Conservation (phyloP, 768 basidiomycete genomes). For the Tephrocybe sp. region DNA sequence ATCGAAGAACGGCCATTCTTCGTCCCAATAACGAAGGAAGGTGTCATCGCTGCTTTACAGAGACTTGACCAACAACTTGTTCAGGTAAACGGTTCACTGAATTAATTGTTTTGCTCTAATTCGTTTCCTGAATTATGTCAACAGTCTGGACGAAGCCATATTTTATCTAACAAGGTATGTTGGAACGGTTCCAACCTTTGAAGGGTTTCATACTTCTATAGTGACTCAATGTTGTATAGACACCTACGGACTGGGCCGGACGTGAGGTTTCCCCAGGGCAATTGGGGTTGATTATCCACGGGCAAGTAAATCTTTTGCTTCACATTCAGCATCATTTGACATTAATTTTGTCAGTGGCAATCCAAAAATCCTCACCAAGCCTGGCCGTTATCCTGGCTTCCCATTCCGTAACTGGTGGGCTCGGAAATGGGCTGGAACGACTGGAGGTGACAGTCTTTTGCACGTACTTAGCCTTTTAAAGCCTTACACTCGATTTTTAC, state of each 20-base stretch:
- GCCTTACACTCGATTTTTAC: not conserved
- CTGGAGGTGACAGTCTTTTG: slow-evolving; percentile 49
- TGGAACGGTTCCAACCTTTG: not conserved
- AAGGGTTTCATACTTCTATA: not conserved
- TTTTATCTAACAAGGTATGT: slow-evolving; percentile 63
- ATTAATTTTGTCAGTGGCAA: slow-evolving; percentile 44
- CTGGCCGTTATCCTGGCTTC: slow-evolving; percentile 76
- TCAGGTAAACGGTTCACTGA: slow-evolving; percentile 29
- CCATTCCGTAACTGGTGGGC: slow-evolving; percentile 87
- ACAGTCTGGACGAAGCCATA: slow-evolving; percentile 52
- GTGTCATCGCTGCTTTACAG: slow-evolving; percentile 65
- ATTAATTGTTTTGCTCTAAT: slow-evolving; percentile 2
- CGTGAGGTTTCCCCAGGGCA: slow-evolving; percentile 68
- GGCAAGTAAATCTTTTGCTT: slow-evolving; percentile 26
- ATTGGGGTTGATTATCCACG: slow-evolving; percentile 77
- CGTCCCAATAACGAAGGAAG: slow-evolving; percentile 62
- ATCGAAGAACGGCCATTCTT: slow-evolving; percentile 67
- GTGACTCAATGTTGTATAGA: slow-evolving; percentile 16
- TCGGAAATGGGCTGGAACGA: slow-evolving; percentile 64
- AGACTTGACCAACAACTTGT: slow-evolving; percentile 64
- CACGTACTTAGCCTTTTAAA: not conserved
- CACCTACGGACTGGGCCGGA: slow-evolving; percentile 71
- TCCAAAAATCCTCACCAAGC: slow-evolving; percentile 70
- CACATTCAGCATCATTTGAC: not conserved
- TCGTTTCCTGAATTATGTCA: not conserved